Evolutionary conservation across 805 yeast species (phyloP), one percentile per base, ranked within the genome.

Genomic region (Saccharomycodes ludwigii): DNA sequence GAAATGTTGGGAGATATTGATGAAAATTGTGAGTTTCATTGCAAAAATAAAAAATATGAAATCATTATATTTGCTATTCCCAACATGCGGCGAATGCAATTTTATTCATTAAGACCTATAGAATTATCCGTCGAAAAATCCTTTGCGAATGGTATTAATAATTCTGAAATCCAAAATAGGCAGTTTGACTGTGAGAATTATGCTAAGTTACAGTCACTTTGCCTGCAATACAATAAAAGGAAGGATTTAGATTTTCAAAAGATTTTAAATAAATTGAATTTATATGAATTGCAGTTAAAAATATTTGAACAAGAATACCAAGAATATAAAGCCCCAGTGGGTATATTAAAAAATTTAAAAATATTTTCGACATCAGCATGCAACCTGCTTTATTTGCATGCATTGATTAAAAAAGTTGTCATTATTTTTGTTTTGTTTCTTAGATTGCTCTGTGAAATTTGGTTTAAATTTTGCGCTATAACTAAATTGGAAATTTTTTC

Each of bases 61-160:
- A 37, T 73, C 3, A 54, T 78, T 4, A 43, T 66, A n/a, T 85
- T 72, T 47, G 67, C 68, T 17, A 78, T 91, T 2, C 96, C 96
- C 0, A 66, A 68, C 27, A 71, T 78, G 13, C 63, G 63, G 18
- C 66, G 70, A 36, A 64, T 86, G 63, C 94, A 85, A 41, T 83
- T 80, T 49, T 78, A 72, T 40, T 76, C 95, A 0, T 49, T 76
- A 3, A 58, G 65, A n/a, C 93, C 95, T 0, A 79, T 84, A 3
- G 13, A n/a, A n/a, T n/a, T n/a, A 25, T 16, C 19, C 17, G 6
- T 25, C 19, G n/a, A 8, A 6, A 22, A 8, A n/a, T 22, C 10
- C 24, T n/a, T 11, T 8, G 24, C 12, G 24, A 11, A 5, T 5
- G 6, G 10, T 22, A 7, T 7, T 6, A n/a, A 22, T n/a, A n/a